These are phyloP conservation scores for Aspergillus ostianus DNA, from an alignment of 495 filamentous ascomycete species.

Conservation along the genomic window DNA sequence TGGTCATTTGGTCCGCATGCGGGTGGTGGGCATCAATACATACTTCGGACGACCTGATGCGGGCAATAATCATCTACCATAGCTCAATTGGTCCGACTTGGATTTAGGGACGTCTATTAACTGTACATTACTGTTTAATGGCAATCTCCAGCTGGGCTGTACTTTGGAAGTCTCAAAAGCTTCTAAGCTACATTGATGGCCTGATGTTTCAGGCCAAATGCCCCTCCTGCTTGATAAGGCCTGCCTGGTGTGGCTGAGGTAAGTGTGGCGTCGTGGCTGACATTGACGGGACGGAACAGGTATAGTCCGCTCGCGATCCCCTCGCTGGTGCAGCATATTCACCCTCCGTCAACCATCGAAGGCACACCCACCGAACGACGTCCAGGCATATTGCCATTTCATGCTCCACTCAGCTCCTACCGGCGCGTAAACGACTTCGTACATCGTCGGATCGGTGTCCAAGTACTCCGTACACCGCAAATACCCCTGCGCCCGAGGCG, in stretches of 20 bases:
- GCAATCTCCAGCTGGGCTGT: neutral
- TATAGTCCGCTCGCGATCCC: constrained; percentile 3
- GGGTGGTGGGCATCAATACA: neutral
- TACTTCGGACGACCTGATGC: neutral
- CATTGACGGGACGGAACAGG: neutral
- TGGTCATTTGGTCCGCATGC: neutral
- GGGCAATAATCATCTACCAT: neutral
- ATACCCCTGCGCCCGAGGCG: too few species aligned
- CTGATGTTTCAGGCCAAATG: neutral
- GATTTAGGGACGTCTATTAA: too few species aligned
- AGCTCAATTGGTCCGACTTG: too few species aligned
- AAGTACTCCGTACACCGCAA: neutral
- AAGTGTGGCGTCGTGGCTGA: constrained; percentile 1
- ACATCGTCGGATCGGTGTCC: neutral
- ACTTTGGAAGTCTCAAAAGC: neutral
- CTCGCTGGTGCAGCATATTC: neutral
- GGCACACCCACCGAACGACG: neutral
- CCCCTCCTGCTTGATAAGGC: constrained; percentile 4
- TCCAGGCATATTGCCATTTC: too few species aligned
- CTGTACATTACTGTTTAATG: too few species aligned
- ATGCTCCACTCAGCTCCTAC: too few species aligned
- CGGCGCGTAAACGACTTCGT: too few species aligned
- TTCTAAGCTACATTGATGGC: neutral
- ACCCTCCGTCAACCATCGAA: neutral
- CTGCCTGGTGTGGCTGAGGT: neutral